These are phyloP conservation scores for Metschnikowia proteae DNA, from an alignment of 805 yeast species.

Conservation along the genomic window DNA sequence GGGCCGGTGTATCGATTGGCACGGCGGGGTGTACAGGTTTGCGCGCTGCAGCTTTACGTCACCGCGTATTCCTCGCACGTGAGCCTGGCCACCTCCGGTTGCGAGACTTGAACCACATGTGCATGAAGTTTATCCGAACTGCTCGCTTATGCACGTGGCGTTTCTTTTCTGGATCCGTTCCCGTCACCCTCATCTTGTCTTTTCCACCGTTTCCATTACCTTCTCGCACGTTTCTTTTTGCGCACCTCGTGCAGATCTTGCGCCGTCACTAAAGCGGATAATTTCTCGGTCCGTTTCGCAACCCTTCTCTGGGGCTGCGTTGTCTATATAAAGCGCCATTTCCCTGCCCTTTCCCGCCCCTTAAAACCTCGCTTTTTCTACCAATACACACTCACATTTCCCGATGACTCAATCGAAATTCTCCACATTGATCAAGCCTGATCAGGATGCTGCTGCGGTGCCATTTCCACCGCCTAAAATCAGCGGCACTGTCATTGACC, in stretches of 20 bases:
- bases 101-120: no score
- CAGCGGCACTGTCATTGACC: constrained; percentile 15
- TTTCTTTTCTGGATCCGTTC: no score
- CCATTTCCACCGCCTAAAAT: constrained; percentile 16
- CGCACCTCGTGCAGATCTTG: background rate
- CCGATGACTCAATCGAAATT: constrained; percentile 9
- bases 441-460: constrained; percentile 15
- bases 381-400: no score
- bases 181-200: background rate
- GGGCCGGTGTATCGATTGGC: no score
- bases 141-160: background rate
- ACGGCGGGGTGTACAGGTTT: no score
- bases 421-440: constrained; percentile 19
- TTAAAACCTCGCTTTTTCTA: background rate
- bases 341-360: background rate
- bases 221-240: constrained; percentile 2
- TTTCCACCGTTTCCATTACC: background rate
- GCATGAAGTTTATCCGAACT: background rate
- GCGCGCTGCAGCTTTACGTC: no score
- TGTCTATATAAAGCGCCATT: background rate
- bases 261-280: background rate
- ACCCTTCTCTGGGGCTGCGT: background rate
- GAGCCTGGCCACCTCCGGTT: no score
- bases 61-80: no score
- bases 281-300: constrained; percentile 3